phyloP scores from a whole-genome alignment of 352 stramenopile species.

The Pelagophyceae sp. region DNA sequence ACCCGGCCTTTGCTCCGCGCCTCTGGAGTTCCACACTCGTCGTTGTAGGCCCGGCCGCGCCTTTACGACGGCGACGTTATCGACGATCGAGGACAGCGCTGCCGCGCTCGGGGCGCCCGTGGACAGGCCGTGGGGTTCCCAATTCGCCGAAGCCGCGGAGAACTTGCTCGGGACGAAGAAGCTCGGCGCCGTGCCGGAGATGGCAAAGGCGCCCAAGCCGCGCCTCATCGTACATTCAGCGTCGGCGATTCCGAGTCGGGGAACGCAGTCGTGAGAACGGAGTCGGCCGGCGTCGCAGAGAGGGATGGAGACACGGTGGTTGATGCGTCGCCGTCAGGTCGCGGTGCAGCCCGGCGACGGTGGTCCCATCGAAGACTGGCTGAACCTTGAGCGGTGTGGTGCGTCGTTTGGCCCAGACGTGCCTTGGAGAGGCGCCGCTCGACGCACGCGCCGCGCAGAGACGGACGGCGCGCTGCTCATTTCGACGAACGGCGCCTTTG shows the following conservation, averaged over 20 bases:
- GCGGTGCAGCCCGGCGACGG: constrained; percentile 26
- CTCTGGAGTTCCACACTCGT: too few relatives aligned
- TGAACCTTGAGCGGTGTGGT: constrained; percentile 20
- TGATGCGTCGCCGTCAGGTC: too few relatives aligned
- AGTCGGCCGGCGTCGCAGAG: too few relatives aligned
- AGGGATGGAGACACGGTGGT: too few relatives aligned
- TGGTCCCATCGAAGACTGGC: constrained; percentile 29
- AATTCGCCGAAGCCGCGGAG: background rate
- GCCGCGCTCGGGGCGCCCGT: background rate
- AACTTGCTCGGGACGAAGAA: background rate
- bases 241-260: too few relatives aligned
- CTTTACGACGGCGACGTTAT: constrained; percentile 3
- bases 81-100: constrained; percentile 15
- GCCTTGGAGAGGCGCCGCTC: too few relatives aligned
- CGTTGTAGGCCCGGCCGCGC: background rate
- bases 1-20: too few relatives aligned
- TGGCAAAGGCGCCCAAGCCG: background rate
- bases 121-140: background rate
- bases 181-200: constrained; percentile 7
- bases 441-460: too few relatives aligned
- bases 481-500: constrained; percentile 24
- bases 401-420: too few relatives aligned
- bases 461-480: background rate
- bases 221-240: background rate
- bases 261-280: too few relatives aligned